Evolutionary conservation across 176 grass and related monocot genomes (phyloP), one percentile per base, ranked within the genome.

Genomic region (Pontederia crassipes): DNA sequence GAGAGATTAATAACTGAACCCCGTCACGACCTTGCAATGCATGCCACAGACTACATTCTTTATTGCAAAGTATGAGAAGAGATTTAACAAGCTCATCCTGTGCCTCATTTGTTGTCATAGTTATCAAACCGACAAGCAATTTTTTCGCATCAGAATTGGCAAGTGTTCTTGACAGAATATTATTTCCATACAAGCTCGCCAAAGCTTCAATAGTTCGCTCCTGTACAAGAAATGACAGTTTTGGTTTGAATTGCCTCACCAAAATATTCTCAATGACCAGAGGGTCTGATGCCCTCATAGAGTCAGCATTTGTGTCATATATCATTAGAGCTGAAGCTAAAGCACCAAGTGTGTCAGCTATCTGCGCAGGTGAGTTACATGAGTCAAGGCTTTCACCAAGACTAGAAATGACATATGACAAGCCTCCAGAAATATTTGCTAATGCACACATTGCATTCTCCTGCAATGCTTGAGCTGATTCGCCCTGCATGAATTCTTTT

Each of bases 371-470:
- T 71, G 94, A 99, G 71, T 82, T 80, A 58, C 94, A 99, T 77
- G 94, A 93, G 70, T 89, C 88, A 14, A 99, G 82, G 81, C 94
- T 99, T 66, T 99, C 94, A 62, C 88, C 94, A 29, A 99, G 85
- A 78, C 94, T 99, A 71, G 82, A 81, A 65, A 99, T 99, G 54
- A 99, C 94, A 86, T 89, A 89, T 62, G 94, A 99, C 55, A 99
- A 69, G 46, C 94, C 94, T 55, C 94, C 94, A 69, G 94, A 99
- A 81, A 99, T 93, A 86, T 93, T 99, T 76, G 94, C 94, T 48
- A 99, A 76, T 72, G 94, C 94, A 76, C 94, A 87, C 94, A 99
- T 99, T 2, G 94, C 94, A 86, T 99, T 99, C 75, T 93, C 94
- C 73, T 99, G 94, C 77, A 99, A 77, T 49, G 88, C 88, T 68